Percentiles rank a stretch among this genome's conserved stretches.
phyloP scores from a whole-genome alignment of 495 filamentous ascomycete species.

The Eremomyces bilateralis region DNA sequence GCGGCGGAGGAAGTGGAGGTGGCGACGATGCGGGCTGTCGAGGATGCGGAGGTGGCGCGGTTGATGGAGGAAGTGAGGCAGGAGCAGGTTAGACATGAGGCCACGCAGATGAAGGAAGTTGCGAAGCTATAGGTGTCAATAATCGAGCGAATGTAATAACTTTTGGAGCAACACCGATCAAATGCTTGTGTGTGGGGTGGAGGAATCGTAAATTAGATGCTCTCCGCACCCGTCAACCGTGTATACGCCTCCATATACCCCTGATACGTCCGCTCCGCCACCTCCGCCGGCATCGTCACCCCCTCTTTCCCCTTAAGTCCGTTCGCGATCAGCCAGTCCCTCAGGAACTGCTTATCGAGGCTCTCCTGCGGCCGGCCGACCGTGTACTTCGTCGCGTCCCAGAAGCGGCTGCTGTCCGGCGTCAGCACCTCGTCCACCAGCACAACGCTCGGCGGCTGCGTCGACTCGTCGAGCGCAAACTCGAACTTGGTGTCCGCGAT shows the following conservation, averaged over 20 bases:
- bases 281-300: slow-evolving; percentile 42
- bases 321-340: slow-evolving; percentile 60
- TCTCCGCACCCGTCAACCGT: too few relatives aligned
- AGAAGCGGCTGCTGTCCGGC: slow-evolving; percentile 53
- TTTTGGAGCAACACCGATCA: too few relatives aligned
- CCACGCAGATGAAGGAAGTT: too few relatives aligned
- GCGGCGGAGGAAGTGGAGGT: not conserved
- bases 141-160: too few relatives aligned
- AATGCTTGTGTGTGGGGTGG: too few relatives aligned
- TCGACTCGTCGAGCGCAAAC: slow-evolving; percentile 49
- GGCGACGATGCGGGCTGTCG: too few relatives aligned
- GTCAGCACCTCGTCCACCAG: slow-evolving; percentile 87
- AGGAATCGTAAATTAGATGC: too few relatives aligned
- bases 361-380: slow-evolving; percentile 55
- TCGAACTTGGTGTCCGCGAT: slow-evolving; percentile 84
- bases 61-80: too few relatives aligned
- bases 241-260: slow-evolving; percentile 53
- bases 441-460: slow-evolving; percentile 38
- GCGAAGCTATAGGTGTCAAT: too few relatives aligned
- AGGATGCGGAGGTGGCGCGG: too few relatives aligned
- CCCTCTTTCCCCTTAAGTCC: slow-evolving; percentile 51
- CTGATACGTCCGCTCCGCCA: slow-evolving; percentile 36
- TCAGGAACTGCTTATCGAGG: slow-evolving; percentile 79
- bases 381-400: slow-evolving; percentile 53
- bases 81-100: too few relatives aligned